A percentile compares a stretch with the other conserved stretches of the same genome.
Evolutionary conservation across 1,284 basidiomycete species (phyloP).

Genomic region (Clitocybe nebularis): DNA sequence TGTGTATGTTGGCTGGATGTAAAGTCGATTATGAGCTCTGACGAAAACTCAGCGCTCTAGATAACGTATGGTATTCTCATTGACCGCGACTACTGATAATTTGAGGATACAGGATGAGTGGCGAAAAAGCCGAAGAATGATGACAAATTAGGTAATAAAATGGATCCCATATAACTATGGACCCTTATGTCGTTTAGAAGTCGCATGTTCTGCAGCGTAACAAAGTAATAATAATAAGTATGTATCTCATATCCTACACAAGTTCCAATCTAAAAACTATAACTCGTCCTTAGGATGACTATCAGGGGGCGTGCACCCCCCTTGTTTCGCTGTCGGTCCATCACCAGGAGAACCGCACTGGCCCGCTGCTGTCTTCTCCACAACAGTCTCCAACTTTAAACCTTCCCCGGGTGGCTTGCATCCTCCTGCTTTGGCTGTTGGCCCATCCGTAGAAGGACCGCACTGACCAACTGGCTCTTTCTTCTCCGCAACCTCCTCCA

Average conservation of each 20-base stretch:
- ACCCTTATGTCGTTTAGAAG: too few relatives aligned
- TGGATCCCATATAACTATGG: too few relatives aligned
- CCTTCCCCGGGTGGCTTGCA: background rate
- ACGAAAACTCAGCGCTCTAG: too few relatives aligned
- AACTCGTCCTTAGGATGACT: slow-evolving; percentile 14
- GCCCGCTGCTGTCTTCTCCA: background rate
- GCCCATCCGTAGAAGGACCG: background rate
- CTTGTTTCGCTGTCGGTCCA: slow-evolving; percentile 6
- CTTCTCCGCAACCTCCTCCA: background rate
- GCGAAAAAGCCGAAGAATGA: too few relatives aligned
- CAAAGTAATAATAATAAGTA: too few relatives aligned
- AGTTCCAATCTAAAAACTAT: slow-evolving; percentile 3
- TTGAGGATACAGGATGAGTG: too few relatives aligned
- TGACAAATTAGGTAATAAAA: too few relatives aligned
- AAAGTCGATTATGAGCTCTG: too few relatives aligned
- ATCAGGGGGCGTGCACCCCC: background rate
- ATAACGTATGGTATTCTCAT: too few relatives aligned
- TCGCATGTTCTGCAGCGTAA: too few relatives aligned
- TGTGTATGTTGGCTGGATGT: too few relatives aligned
- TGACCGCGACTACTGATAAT: too few relatives aligned
- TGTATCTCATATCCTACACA: background rate
- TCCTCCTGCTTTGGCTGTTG: background rate
- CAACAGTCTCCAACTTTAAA: background rate
- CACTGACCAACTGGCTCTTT: background rate
- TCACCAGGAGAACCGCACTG: slow-evolving; percentile 4